These are phyloP conservation scores for Cucurbita pepo DNA, from an alignment of 306 rosid species.

Conservation along the genomic window DNA sequence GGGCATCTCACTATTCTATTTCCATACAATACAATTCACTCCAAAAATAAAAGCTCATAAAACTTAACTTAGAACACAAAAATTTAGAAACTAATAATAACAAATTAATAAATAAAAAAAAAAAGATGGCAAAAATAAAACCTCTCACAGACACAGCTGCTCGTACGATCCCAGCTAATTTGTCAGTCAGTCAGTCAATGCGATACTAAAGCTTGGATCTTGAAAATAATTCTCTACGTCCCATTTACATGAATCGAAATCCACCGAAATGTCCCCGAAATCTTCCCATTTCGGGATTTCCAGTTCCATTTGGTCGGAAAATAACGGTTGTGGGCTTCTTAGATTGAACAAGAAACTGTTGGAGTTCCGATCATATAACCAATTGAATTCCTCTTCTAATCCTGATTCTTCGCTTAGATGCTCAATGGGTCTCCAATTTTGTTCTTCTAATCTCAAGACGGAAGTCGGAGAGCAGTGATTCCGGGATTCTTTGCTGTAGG, in stretches of 20 bases:
- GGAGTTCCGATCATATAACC: background rate
- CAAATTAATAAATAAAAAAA: background rate
- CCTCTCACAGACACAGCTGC: background rate
- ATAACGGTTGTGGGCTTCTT: background rate
- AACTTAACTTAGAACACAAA: background rate
- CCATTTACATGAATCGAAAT: slow-evolving; percentile 64
- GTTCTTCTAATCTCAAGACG: slow-evolving; percentile 23
- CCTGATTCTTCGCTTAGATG: slow-evolving; percentile 1
- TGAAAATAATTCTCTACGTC: slow-evolving; percentile 47
- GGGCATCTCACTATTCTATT: background rate
- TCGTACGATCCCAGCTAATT: background rate
- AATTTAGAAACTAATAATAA: background rate
- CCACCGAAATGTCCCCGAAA: slow-evolving; percentile 20
- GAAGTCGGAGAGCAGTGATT: slow-evolving; percentile 23
- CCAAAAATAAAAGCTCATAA: background rate
- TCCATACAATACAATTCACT: background rate
- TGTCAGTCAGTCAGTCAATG: slow-evolving; percentile 1
- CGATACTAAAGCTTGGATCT: slow-evolving; percentile 10
- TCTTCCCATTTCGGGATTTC: slow-evolving; percentile 1
- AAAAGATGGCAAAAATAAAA: background rate
- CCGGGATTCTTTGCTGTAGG: background rate
- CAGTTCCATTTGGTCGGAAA: slow-evolving; percentile 7
- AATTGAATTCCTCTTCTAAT: background rate
- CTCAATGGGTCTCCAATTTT: background rate
- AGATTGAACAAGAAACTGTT: background rate